A percentile compares a stretch with the other conserved stretches of the same genome.
Evolutionary conservation across 2,329 filamentous ascomycete species (phyloP).

Genomic region (Leptoxyphium fumago): DNA sequence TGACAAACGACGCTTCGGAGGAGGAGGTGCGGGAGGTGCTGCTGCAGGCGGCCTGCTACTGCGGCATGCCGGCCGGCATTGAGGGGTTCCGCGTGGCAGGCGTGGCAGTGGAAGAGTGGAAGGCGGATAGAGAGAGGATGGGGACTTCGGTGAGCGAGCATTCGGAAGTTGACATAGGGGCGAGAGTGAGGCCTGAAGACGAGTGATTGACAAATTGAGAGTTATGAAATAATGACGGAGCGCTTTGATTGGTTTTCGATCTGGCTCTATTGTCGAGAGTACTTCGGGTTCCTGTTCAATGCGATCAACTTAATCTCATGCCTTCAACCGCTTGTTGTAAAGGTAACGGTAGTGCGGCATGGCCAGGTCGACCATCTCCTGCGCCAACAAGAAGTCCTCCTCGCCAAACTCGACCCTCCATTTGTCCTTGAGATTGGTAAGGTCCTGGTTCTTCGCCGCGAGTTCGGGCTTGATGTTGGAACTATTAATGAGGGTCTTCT

Average conservation of each 20-base stretch:
- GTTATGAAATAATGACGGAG: too few species aligned
- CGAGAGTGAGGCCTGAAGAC: slow-evolving; percentile 6
- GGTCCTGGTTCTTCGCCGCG: slow-evolving; percentile 17
- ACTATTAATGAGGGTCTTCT: slow-evolving; percentile 19
- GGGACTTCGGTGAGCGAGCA: slow-evolving; percentile 1
- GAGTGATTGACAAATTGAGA: background rate
- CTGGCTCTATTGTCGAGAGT: too few species aligned
- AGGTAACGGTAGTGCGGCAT: slow-evolving; percentile 29
- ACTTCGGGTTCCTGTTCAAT: too few species aligned
- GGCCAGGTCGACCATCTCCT: slow-evolving; percentile 12
- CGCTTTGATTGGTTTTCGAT: too few species aligned
- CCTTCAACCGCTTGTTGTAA: slow-evolving; percentile 6
- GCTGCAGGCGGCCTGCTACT: slow-evolving; percentile 36
- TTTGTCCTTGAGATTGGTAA: slow-evolving; percentile 19
- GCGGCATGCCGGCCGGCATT: slow-evolving; percentile 39
- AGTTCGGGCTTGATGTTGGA: slow-evolving; percentile 21
- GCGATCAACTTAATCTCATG: background rate
- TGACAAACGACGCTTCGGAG: slow-evolving; percentile 48
- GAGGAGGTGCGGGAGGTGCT: slow-evolving; percentile 48
- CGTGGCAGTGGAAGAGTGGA: slow-evolving; percentile 38
- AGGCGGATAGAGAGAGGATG: slow-evolving; percentile 19
- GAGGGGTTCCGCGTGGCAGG: slow-evolving; percentile 40
- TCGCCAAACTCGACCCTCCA: slow-evolving; percentile 21
- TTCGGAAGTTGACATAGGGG: slow-evolving; percentile 9
- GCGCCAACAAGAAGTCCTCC: slow-evolving; percentile 5